A percentile compares a stretch with the other conserved stretches of the same genome.
Evolutionary conservation across 345 rosid species (phyloP).

Genomic region (Eucalyptus cloeziana): DNA sequence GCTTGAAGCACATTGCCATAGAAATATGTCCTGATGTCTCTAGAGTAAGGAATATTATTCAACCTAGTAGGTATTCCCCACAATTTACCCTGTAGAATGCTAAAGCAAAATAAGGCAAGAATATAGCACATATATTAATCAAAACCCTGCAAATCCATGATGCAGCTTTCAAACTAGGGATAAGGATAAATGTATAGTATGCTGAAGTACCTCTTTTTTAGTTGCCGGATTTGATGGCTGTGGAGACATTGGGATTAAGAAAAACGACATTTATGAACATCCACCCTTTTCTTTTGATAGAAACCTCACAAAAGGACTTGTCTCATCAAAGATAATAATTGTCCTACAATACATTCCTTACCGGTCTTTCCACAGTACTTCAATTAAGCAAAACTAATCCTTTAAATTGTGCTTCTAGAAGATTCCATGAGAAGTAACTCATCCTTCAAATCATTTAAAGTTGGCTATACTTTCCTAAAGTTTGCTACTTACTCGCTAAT

Average conservation of each 20-base stretch:
- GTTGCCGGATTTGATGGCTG: too few species aligned
- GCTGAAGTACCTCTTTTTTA: slow-evolving; percentile 18
- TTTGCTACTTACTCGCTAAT: too few species aligned
- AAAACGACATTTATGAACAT: neutral
- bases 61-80: slow-evolving; percentile 84
- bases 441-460: neutral
- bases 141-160: neutral
- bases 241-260: neutral
- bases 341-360: neutral
- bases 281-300: neutral
- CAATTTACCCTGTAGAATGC: slow-evolving; percentile 57
- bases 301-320: neutral
- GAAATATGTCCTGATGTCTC: slow-evolving; percentile 81
- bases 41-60: slow-evolving; percentile 92
- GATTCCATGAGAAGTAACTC: neutral
- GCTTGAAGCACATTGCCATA: slow-evolving; percentile 78
- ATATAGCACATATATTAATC: neutral
- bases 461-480: too few species aligned
- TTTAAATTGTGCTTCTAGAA: neutral
- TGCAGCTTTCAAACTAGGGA: too few species aligned
- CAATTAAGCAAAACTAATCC: neutral
- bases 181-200: neutral
- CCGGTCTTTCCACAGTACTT: neutral
- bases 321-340: neutral
- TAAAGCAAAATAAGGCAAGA: slow-evolving; percentile 17